Percentiles rank a stretch among this genome's conserved stretches.
phyloP scores from a whole-genome alignment of 2,329 filamentous ascomycete genomes.

The Cyanodermella asteris region DNA sequence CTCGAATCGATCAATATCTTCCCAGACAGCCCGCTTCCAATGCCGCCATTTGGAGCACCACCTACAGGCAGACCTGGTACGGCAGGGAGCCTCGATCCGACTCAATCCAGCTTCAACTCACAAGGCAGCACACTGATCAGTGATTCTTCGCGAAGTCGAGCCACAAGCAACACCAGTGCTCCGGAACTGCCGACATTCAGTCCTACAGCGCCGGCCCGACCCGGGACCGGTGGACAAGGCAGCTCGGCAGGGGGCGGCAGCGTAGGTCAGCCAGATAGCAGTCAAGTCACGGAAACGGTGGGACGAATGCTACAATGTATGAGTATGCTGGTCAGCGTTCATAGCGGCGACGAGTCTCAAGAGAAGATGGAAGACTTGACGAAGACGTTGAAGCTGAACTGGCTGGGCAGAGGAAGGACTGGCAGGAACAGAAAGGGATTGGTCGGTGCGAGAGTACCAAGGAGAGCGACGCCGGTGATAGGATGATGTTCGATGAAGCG shows the following conservation, averaged over 20 bases:
- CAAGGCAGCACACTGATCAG: constrained; percentile 63
- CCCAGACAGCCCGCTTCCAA: constrained; percentile 18
- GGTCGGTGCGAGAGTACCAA: constrained; percentile 40
- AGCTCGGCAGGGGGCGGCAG: constrained; percentile 13
- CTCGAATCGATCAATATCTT: constrained; percentile 49
- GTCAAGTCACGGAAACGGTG: constrained; percentile 78
- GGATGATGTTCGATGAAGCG: too few relatives aligned
- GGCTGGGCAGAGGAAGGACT: constrained; percentile 75
- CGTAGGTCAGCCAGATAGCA: constrained; percentile 19
- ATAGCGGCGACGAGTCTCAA: constrained; percentile 49
- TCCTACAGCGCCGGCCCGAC: constrained; percentile 18
- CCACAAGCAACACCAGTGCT: constrained; percentile 59
- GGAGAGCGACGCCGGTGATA: not conserved
- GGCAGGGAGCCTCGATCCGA: constrained; percentile 51
- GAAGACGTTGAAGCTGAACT: constrained; percentile 83
- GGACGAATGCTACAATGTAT: constrained; percentile 93
- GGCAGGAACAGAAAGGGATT: constrained; percentile 78
- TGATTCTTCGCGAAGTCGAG: constrained; percentile 48
- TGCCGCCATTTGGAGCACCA: constrained; percentile 20
- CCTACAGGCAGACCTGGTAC: constrained; percentile 40
- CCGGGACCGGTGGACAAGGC: constrained; percentile 15
- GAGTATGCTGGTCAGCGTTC: constrained; percentile 64
- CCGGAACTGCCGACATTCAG: constrained; percentile 20
- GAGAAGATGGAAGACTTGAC: constrained; percentile 64
- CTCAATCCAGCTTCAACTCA: constrained; percentile 57